Base-by-base conservation (phyloP, 139 green algal species). In the Picochlorum sp. region DNA sequence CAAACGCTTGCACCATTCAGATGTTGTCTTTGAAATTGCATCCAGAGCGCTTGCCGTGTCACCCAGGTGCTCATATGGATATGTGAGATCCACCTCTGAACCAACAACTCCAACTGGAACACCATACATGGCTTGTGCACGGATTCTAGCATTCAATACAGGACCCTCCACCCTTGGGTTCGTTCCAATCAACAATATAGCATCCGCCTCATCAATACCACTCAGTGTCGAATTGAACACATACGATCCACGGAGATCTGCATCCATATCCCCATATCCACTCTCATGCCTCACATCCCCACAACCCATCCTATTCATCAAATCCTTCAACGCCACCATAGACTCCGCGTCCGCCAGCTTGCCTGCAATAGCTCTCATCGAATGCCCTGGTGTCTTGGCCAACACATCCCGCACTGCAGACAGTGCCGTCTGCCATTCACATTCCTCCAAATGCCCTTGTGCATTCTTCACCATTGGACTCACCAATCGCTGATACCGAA, bases 311-410 rank as follows among this genome's bases (percentile, higher is more conserved):
- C 74, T 38, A 70, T 85, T 81, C 45, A 81, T 55, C 49, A 88
- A 57, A 69, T 86, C 81, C 77, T 96, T 98, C 14, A 94, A 66
- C 16, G 84, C 78, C n/a, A 96, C 70, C 77, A 99, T 89, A 57
- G 78, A 77, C 83, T 99, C 94, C 2, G 84, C 88, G 58, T 99
- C 94, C 0, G 88, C 79, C 49, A 99, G 84, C 80, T 90, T 93
- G 66, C 94, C 94, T 10, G 80, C 85, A 45, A 95, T 73, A 6
- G 79, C 90, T 41, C 81, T 85, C 47, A 98, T 86, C 73, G 92
- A 68, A 58, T 81, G 75, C 51, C 78, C 76, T 60, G 81, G 72
- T 0, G 81, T 65, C 0, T 45, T 56, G 26, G 69, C 52, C 15
- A 90, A 30, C 5, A 74, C 86, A 4, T 68, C 55, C 44, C 72